Base-by-base conservation (phyloP, 2,329 filamentous ascomycete species). In the Cordyceps farinosa region DNA sequence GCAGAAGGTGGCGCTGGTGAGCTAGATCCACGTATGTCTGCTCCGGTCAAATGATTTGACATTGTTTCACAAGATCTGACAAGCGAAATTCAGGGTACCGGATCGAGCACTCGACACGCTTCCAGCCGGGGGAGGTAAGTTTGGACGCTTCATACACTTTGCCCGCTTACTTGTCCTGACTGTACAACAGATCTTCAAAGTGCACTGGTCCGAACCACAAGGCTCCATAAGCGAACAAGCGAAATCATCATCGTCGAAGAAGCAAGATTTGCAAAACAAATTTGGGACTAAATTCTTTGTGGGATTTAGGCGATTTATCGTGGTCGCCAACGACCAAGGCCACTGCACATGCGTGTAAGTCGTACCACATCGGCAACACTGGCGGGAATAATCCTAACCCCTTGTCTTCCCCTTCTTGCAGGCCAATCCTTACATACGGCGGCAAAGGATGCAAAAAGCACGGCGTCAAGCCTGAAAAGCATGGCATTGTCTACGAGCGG, bases 311-410 rank as follows among this genome's bases (percentile, higher is more conserved):
- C 80, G 83, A 3, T 86, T 86, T 62, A 80, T 87, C 47, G 79
- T 86, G 4, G 75, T 85, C 17, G 78, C 74, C 1, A 82, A 79
- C 55, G 79, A 82, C 32, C 74, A 78, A 22, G 84, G 84, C 2
- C 81, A 85, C 65, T 83, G 80, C 65, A 80, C 78, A 30, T 85
- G 83, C 75, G 80, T 86, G 83, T 86, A 78, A 76, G 81, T 71
- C 22, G 15, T 7, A 58, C 17, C 22, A 7, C 7, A 8, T 36
- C 29, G 4, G 32, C 22, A 44, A 38, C 22, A 4, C 11, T 7
- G 27, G 22, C 27, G 47, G 9, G 10, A 29, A 17, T 10, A 5
- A 22, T 38, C 9, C 29, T 60, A 42, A 60, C 27, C 1, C 3
- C 10, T 22, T 4, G 65, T 70, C 36, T 70, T 64, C 40, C 6